Evolutionary conservation across 176 grass and related monocot genomes (phyloP), one percentile per base, ranked within the genome.

Genomic region (Alloteropsis semialata): DNA sequence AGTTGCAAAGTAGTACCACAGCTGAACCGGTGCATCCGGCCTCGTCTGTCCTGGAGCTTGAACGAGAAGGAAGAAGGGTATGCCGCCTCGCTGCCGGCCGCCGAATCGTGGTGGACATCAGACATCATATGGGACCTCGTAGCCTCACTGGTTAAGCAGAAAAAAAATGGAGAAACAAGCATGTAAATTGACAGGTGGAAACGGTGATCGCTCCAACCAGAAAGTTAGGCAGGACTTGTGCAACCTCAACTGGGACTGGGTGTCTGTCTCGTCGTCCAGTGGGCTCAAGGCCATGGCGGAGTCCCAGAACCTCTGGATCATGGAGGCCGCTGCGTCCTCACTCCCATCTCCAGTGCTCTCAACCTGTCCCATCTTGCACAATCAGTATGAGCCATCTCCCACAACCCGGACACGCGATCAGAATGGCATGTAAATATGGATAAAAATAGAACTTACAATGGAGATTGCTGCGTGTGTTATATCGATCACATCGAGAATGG

Each of bases 291-390:
- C 85, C 87, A 97, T 86, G 39, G 89, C 82, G 2, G 92, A 87
- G 67, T 92, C 92, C 92, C 89, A 97, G 66, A 97, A 94, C 80
- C 91, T 90, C 68, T 97, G 92, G 61, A 97, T 92, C 75, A 89
- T 66, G 11, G 92, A 94, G 46, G 86, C 78, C 0, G 87, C 33
- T 18, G 82, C 80, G 0, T 92, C 85, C 2, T 90, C 94, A 15
- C 68, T 89, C 37, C 78, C 68, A 0, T 74, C 76, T 3, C 80
- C 72, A 28, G 15, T 88, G 64, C 28, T 90, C 68, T 97, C 89
- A 60, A 94, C 88, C 92, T 94, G 46, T 33, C 3, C 14, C 51
- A 8, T 33, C 14, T 34, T 44, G 2, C 4, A 2, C n/a, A 62
- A n/a, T 62, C n/a, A 72, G 14, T 12, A 29, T 7, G 4, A 39